Percentiles rank a stretch among this genome's conserved stretches.
These are phyloP conservation scores for Gossypioides kirkii DNA, from an alignment of 345 rosid genomes.

Conservation along the genomic window DNA sequence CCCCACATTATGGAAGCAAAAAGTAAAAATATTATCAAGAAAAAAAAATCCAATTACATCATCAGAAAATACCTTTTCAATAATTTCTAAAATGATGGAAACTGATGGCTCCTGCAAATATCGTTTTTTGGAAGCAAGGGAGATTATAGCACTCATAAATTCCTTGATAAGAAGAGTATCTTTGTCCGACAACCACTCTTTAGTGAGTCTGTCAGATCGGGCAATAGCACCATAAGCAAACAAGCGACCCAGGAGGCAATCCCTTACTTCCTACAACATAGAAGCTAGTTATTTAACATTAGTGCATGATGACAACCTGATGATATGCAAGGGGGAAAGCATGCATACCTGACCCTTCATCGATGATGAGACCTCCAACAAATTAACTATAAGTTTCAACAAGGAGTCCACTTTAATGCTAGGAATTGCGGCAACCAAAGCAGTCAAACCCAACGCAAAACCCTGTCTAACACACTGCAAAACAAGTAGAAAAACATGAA, in stretches of 20 bases:
- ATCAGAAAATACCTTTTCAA: conserved; percentile 55
- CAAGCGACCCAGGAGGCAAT: conserved; percentile 83
- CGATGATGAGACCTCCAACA: conserved; percentile 76
- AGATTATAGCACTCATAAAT: conserved; percentile 49
- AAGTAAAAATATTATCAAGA: not conserved
- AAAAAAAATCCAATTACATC: not conserved
- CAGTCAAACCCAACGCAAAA: conserved; percentile 82
- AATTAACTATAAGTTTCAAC: conserved; percentile 61
- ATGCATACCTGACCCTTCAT: conserved; percentile 90
- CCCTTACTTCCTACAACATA: conserved; percentile 67
- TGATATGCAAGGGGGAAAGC: not conserved
- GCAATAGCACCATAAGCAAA: conserved; percentile 89
- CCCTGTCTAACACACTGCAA: conserved; percentile 94
- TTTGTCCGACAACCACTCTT: conserved; percentile 58
- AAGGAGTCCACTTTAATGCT: conserved; percentile 61
- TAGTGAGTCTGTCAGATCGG: conserved; percentile 60
- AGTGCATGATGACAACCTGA: not conserved
- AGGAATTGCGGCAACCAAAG: conserved; percentile 45
- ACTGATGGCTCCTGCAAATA: conserved; percentile 94
- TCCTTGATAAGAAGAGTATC: conserved; percentile 52
- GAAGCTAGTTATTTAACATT: conserved; percentile 8
- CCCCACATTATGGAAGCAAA: not conserved
- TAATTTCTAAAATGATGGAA: conserved; percentile 58
- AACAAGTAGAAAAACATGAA: conserved; percentile 2
- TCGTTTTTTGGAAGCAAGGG: conserved; percentile 69